Evolutionary conservation across 768 basidiomycete genomes (phyloP).

Genomic region (Rhodotorula babjevae): DNA sequence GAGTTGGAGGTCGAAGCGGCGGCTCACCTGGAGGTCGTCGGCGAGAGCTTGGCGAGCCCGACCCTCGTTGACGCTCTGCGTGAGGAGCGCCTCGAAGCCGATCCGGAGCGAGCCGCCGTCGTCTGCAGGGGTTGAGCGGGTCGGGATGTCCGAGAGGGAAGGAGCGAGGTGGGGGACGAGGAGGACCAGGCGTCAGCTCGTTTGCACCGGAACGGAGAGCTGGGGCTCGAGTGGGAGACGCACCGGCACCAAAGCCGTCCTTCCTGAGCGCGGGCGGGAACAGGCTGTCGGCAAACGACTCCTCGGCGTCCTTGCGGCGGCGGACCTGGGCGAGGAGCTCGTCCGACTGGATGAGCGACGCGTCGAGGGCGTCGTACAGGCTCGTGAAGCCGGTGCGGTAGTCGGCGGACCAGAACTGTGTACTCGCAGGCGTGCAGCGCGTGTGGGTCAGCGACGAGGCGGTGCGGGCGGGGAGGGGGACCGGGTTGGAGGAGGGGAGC

Average conservation of each 20-base stretch:
- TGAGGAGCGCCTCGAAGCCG: slow-evolving; percentile 32
- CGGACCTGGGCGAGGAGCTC: slow-evolving; percentile 13
- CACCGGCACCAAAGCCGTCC: slow-evolving; percentile 21
- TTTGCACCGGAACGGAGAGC: background rate
- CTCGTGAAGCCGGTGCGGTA: slow-evolving; percentile 25
- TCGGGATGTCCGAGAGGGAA: background rate
- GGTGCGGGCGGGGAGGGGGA: background rate
- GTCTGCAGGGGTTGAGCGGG: background rate
- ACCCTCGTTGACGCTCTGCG: slow-evolving; percentile 21
- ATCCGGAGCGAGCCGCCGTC: slow-evolving; percentile 31
- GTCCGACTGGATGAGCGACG: slow-evolving; percentile 4
- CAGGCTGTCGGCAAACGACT: background rate
- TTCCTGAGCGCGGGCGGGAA: slow-evolving; percentile 8
- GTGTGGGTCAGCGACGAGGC: background rate
- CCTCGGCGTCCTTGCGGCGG: background rate
- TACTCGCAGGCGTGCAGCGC: background rate
- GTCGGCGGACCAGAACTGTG: slow-evolving; percentile 35
- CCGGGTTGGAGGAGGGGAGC: too few species aligned
- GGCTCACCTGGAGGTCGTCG: slow-evolving; percentile 18
- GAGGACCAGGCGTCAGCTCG: background rate
- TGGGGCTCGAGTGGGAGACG: background rate
- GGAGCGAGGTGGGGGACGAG: background rate
- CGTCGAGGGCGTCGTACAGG: slow-evolving; percentile 11
- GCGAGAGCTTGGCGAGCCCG: slow-evolving; percentile 15
- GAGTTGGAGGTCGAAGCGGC: background rate